Percentiles rank a stretch among this genome's conserved stretches.
Conservation (phyloP, 192 early-diverging fungal species). For the Coemansia sp. region DNA sequence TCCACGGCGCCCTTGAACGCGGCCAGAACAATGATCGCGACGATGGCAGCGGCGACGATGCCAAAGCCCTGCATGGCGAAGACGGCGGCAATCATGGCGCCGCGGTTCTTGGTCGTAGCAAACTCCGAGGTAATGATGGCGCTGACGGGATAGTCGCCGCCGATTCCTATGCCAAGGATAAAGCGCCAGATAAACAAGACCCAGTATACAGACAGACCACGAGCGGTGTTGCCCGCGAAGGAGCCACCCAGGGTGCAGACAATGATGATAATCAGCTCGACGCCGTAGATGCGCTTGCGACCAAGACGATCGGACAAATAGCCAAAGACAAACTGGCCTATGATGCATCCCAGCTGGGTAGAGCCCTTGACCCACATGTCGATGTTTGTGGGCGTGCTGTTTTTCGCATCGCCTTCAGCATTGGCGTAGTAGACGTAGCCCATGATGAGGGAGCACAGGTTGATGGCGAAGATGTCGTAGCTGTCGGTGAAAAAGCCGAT, state of each 20-base stretch:
- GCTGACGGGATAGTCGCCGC: constrained; percentile 91
- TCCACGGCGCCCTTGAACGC: constrained; percentile 65
- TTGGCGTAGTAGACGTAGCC: constrained; percentile 62
- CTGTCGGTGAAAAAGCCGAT: constrained; percentile 87
- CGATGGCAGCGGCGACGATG: constrained; percentile 72
- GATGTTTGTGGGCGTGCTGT: constrained; percentile 59
- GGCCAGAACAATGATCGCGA: constrained; percentile 65
- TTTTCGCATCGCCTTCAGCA: constrained; percentile 20
- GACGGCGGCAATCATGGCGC: constrained; percentile 85
- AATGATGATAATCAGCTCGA: constrained; percentile 88
- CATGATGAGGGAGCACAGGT: constrained; percentile 80
- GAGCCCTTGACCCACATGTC: constrained; percentile 84
- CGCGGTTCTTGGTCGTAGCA: constrained; percentile 71
- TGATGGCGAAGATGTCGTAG: constrained; percentile 90
- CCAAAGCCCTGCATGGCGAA: constrained; percentile 95
- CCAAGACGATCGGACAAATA: constrained; percentile 82
- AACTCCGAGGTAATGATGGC: constrained; percentile 92
- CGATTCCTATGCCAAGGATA: constrained; percentile 86
- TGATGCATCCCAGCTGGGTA: constrained; percentile 80
- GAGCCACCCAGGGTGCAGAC: constrained; percentile 76
- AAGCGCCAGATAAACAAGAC: constrained; percentile 83
- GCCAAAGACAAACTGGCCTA: constrained; percentile 88
- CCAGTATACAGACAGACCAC: constrained; percentile 62
- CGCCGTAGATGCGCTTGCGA: constrained; percentile 86
- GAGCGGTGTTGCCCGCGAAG: constrained; percentile 61